Evolutionary conservation across 495 filamentous ascomycete genomes (phyloP), one percentile per base, ranked within the genome.

Genomic region (Parathielavia appendiculata): DNA sequence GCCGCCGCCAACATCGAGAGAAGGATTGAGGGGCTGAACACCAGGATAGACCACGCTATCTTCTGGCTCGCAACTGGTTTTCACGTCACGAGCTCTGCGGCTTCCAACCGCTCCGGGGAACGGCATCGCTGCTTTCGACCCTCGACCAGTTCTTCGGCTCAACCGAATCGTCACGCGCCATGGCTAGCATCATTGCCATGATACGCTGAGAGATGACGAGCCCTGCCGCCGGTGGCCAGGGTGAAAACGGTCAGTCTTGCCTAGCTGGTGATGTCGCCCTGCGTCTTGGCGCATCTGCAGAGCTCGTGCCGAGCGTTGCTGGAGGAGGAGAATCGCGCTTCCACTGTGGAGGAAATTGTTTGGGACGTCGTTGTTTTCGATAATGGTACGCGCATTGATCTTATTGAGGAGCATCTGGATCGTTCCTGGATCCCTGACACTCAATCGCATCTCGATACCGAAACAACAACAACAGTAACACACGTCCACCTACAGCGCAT

Each of bases 321-420:
- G 19, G 80, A 86, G 54, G 73, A 79, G 49, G 76, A 85, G 32
- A 67, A 74, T 17, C 78, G 75, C 17, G 71, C 76, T 1, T 75
- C 77, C 34, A 70, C 75, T 45, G 77, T 77, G 13, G 79, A 86
- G 49, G 87, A 89, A 63, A 71, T 81, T 26, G 76, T 91, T 11
- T 92, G 88, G 88, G 88, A 92, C 73, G 83, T 89, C n/a, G 84
- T 91, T 45, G 82, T 91, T 34, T 66, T 87, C 19, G 81, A 86
- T 59, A 80, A 85, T 60, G 85, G 84, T 1, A 68, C 75, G 41
- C 73, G 83, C 39, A 82, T 81, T 23, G 86, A 88, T 66, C 75
- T 88, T 16, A 73, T 81, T 39, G 76, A 68, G 58, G 63, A 79
- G 63, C 58, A 68, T 7, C 39, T 63, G 63, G 66, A 70, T 63